These are phyloP conservation scores for Yamadazyma phyllophila DNA, from an alignment of 805 yeast genomes.

Conservation along the genomic window DNA sequence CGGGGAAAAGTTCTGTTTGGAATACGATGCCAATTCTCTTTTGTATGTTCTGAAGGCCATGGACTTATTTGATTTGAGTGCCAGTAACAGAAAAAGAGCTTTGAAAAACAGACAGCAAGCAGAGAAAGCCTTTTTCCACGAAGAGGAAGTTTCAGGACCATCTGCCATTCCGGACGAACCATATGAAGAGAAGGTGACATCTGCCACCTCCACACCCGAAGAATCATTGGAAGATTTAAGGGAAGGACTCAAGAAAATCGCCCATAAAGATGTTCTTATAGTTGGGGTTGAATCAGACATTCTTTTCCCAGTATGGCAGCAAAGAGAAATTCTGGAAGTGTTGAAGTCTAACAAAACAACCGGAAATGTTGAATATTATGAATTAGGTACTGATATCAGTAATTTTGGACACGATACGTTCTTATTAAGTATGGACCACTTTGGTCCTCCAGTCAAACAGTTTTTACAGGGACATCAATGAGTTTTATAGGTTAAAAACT, in stretches of 20 bases:
- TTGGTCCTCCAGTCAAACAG: constrained; percentile 70
- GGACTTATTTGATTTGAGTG: constrained; percentile 87
- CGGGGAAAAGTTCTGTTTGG: constrained; percentile 89
- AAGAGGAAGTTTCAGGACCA: constrained; percentile 8
- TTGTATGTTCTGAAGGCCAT: constrained; percentile 88
- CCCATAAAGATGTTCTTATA: constrained; percentile 66
- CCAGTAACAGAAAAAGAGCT: constrained; percentile 45
- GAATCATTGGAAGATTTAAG: constrained; percentile 60
- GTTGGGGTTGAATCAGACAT: constrained; percentile 93
- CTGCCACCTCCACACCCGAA: constrained; percentile 47
- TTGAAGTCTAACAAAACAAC: constrained; percentile 36
- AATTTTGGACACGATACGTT: constrained; percentile 92
- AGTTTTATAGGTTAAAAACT: neutral
- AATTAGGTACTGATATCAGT: constrained; percentile 72
- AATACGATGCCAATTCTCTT: constrained; percentile 87
- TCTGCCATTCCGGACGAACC: constrained; percentile 49
- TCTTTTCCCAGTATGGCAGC: constrained; percentile 94
- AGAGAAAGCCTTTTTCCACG: constrained; percentile 19
- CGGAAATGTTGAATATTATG: constrained; percentile 55
- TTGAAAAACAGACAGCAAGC: constrained; percentile 37
- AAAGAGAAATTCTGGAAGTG: constrained; percentile 69
- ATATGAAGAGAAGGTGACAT: constrained; percentile 49
- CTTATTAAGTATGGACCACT: constrained; percentile 70
- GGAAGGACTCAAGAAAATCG: constrained; percentile 61
- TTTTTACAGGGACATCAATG: constrained; percentile 41